Evolutionary conservation across 148 eudicot species (phyloP).

Genomic region (Mesembryanthemum crystallinum): DNA sequence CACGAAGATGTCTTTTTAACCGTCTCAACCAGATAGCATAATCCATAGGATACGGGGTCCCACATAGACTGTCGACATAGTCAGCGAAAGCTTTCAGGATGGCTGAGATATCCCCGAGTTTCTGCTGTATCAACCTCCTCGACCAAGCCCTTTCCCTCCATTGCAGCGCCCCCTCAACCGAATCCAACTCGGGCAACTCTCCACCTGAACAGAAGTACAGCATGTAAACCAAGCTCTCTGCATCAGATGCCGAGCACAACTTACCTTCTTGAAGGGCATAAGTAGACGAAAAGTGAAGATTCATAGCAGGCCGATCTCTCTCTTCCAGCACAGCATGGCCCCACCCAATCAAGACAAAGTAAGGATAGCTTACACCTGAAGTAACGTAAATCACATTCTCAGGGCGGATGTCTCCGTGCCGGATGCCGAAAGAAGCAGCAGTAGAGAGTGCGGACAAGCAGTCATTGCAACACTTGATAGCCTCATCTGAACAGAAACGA

Average conservation of each 20-base stretch:
- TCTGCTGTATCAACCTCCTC: slow-evolving; percentile 80
- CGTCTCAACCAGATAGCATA: slow-evolving; percentile 81
- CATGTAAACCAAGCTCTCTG: slow-evolving; percentile 88
- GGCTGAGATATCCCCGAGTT: slow-evolving; percentile 90
- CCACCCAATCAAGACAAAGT: slow-evolving; percentile 80
- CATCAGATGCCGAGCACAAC: slow-evolving; percentile 90
- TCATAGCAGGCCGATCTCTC: slow-evolving; percentile 85
- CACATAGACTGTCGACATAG: slow-evolving; percentile 93
- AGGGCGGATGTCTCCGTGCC: slow-evolving; percentile 90
- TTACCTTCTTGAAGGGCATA: slow-evolving; percentile 90
- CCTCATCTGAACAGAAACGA: slow-evolving; percentile 57
- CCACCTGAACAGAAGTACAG: slow-evolving; percentile 76
- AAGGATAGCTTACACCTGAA: slow-evolving; percentile 46
- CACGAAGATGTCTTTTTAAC: slow-evolving; percentile 59
- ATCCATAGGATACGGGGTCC: slow-evolving; percentile 88
- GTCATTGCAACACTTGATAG: slow-evolving; percentile 90
- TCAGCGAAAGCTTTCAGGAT: slow-evolving; percentile 93
- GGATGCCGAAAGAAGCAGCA: slow-evolving; percentile 57
- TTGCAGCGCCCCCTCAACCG: slow-evolving; percentile 85
- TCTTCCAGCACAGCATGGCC: slow-evolving; percentile 95
- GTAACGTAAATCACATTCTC: slow-evolving; percentile 69
- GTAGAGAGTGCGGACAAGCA: slow-evolving; percentile 78
- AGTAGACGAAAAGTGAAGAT: slow-evolving; percentile 89
- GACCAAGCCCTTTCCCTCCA: slow-evolving; percentile 97
- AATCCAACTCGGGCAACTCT: slow-evolving; percentile 76